phyloP scores from a whole-genome alignment of 768 basidiomycete species.

The Postia placenta region DNA sequence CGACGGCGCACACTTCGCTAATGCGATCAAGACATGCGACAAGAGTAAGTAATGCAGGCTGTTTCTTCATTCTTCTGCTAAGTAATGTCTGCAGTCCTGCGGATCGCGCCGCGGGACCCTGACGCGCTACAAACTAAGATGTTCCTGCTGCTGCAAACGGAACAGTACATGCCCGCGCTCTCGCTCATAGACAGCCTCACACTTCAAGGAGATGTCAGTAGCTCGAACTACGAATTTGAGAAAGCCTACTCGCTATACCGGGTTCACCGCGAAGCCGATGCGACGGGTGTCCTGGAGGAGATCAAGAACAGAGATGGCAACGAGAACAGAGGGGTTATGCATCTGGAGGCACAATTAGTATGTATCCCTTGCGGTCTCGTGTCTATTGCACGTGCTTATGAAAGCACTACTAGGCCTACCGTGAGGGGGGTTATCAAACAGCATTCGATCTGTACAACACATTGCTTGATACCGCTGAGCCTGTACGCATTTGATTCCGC shows the following conservation, averaged over 20 bases:
- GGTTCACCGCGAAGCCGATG: slow-evolving; percentile 70
- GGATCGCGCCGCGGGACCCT: slow-evolving; percentile 55
- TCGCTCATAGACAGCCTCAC: slow-evolving; percentile 40
- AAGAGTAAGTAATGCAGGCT: no score
- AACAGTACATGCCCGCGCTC: slow-evolving; percentile 71
- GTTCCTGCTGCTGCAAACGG: slow-evolving; percentile 84
- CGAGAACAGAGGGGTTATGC: slow-evolving; percentile 55
- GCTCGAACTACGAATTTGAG: slow-evolving; percentile 48
- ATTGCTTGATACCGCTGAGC: slow-evolving; percentile 71
- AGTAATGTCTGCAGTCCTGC: slow-evolving; percentile 48
- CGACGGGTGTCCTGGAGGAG: slow-evolving; percentile 42
- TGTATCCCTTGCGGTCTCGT: slow-evolving; percentile 24
- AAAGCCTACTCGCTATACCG: slow-evolving; percentile 82
- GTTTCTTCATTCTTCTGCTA: slow-evolving; percentile 17
- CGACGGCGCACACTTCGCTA: slow-evolving; percentile 80
- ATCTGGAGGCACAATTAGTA: slow-evolving; percentile 88
- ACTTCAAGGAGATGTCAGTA: background rate
- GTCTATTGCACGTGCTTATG: background rate
- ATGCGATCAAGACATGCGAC: slow-evolving; percentile 88
- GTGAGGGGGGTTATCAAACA: slow-evolving; percentile 66
- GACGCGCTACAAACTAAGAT: slow-evolving; percentile 80
- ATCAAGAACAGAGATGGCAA: slow-evolving; percentile 38
- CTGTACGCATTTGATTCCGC: slow-evolving; percentile 49
- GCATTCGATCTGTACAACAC: slow-evolving; percentile 78
- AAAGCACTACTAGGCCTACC: slow-evolving; percentile 58